Percentiles rank a stretch among this genome's conserved stretches.
Evolutionary conservation across 805 yeast genomes (phyloP).

Genomic region (Yamadazyma insecticola): DNA sequence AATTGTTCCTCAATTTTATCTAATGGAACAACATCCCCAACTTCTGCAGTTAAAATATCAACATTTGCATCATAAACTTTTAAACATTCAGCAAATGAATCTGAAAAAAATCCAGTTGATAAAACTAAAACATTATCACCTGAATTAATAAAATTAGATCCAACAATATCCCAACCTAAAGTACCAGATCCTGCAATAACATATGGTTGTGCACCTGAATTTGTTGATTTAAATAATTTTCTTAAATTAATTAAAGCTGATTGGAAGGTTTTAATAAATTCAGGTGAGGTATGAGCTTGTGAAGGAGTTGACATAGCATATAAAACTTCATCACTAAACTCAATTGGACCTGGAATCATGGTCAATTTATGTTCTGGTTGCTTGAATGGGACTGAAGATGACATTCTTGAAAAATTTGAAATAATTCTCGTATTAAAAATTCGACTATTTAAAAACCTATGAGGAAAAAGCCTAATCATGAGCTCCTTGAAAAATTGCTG

Average conservation of each 20-base stretch:
- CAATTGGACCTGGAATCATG: constrained; percentile 85
- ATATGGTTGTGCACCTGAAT: constrained; percentile 63
- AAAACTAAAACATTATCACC: constrained; percentile 75
- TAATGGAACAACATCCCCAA: constrained; percentile 68
- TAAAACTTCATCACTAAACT: constrained; percentile 74
- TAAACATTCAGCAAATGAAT: constrained; percentile 74
- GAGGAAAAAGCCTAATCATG: no score
- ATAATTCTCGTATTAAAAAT: no score
- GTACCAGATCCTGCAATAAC: constrained; percentile 91
- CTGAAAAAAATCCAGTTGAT: constrained; percentile 88
- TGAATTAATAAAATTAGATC: constrained; percentile 61
- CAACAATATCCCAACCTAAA: constrained; percentile 90
- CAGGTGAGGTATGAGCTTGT: constrained; percentile 86
- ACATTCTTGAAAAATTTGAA: no score
- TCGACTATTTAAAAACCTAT: no score
- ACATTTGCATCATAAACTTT: constrained; percentile 71
- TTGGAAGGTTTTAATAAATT: constrained; percentile 72
- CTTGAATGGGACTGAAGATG: constrained; percentile 28
- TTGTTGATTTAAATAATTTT: constrained; percentile 65
- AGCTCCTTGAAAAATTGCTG: no score
- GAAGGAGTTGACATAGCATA: constrained; percentile 79
- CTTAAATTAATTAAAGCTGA: constrained; percentile 64
- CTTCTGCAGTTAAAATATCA: constrained; percentile 63
- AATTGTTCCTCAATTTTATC: constrained; percentile 54
- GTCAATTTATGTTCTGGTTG: constrained; percentile 43